Conservation (phyloP, 768 basidiomycete genomes). For the Pilatotrama ljubarskyi region DNA sequence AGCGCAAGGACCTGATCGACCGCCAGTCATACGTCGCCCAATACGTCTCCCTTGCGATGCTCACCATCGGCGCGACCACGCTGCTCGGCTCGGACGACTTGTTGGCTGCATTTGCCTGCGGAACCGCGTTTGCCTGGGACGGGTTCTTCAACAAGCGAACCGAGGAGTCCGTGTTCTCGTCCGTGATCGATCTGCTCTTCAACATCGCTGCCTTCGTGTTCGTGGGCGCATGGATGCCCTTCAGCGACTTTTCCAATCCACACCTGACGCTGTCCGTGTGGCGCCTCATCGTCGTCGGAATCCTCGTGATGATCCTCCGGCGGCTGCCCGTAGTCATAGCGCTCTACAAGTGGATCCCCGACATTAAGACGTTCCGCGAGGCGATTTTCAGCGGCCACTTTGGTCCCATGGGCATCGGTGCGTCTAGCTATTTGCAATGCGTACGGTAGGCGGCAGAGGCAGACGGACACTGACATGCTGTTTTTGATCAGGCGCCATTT, state of each 20-base stretch:
- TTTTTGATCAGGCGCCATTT: slow-evolving; percentile 69
- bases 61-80: slow-evolving; percentile 81
- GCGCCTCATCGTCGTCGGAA: slow-evolving; percentile 80
- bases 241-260: slow-evolving; percentile 69
- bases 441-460: not conserved
- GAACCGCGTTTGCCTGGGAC: slow-evolving; percentile 96
- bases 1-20: slow-evolving; percentile 84
- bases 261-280: slow-evolving; percentile 73
- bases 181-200: slow-evolving; percentile 94
- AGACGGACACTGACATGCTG: not conserved
- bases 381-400: slow-evolving; percentile 96
- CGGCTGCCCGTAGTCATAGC: slow-evolving; percentile 83
- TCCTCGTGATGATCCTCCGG: slow-evolving; percentile 79
- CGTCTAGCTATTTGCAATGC: slow-evolving; percentile 17
- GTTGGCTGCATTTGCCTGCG: slow-evolving; percentile 91
- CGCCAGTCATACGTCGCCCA: slow-evolving; percentile 94
- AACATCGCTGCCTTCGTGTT: slow-evolving; percentile 95
- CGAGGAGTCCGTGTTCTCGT: slow-evolving; percentile 92
- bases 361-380: slow-evolving; percentile 92
- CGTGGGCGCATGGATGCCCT: slow-evolving; percentile 98
- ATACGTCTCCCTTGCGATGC: slow-evolving; percentile 79
- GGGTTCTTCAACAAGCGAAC: slow-evolving; percentile 92
- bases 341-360: slow-evolving; percentile 91
- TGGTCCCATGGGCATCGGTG: slow-evolving; percentile 81
- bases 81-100: slow-evolving; percentile 93